Base-by-base conservation (phyloP, 2,329 filamentous ascomycete species). In the Aureobasidium sp. region DNA sequence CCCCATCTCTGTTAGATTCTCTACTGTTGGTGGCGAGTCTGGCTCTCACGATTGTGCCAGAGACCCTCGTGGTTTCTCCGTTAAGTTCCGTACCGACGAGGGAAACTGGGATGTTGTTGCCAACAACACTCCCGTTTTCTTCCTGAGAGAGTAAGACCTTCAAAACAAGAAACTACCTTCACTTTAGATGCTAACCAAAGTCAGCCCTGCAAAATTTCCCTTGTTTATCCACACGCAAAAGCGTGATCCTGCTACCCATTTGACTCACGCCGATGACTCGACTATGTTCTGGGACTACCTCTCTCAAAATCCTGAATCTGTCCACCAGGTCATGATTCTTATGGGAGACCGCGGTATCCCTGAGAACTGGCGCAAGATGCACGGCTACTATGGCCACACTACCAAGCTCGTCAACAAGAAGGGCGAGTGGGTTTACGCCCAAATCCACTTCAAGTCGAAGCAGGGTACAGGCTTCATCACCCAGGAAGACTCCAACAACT, bases 111-210 rank as follows among this genome's bases (percentile, higher is more conserved):
- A 89, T 68, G 79, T 86, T 72, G 86, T 90, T 7, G 84, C 83
- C 64, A 89, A 89, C 77, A 90, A 90, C 70, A 89, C 86, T 0
- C 87, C 87, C 0, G 83, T 89, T 3, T 91, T 90, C 78, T 90
- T 91, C 74, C 69, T 90, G n/a, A 79, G 87, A 59, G 87, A 90
- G 21, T 21, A 21, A 21, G 21, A 21, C 21, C 21, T 1, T 1
- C 1, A 1, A 21, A 21, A 21, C 21, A 21, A 21, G 21, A 21
- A 21, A 21, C 21, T 21, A 21, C 21, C 21, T 1, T 21, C 21
- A 21, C 21, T 21, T 21, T 21, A 21, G 21, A 21, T 21, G 21
- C 21, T 21, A 21, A 21, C 21, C 21, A 21, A 21, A 21, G 21
- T 21, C 21, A 21, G 21, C 65, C 85, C 87, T 0, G 81, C 85